Evolutionary conservation across 2,329 filamentous ascomycete species (phyloP).

Genomic region (Cercospora citrullina): DNA sequence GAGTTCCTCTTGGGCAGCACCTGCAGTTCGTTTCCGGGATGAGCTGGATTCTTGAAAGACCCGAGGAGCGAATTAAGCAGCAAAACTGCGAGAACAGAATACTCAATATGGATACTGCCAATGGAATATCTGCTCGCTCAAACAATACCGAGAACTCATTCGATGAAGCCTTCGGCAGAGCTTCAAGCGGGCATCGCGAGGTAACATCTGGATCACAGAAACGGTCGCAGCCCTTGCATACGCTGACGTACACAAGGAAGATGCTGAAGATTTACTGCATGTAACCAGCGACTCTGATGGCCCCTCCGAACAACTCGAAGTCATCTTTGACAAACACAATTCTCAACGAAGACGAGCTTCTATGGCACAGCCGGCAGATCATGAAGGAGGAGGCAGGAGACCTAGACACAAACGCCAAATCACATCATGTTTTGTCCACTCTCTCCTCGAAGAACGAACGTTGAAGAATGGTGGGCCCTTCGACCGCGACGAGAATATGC

Average conservation of each 20-base stretch:
- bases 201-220: constrained; percentile 3
- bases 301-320: constrained; percentile 45
- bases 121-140: neutral
- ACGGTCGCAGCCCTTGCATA: constrained; percentile 1
- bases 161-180: constrained; percentile 11
- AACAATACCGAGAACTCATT: constrained; percentile 4
- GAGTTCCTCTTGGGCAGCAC: neutral
- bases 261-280: constrained; percentile 13
- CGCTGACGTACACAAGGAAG: constrained; percentile 19
- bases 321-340: constrained; percentile 56
- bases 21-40: neutral
- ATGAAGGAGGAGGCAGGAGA: constrained; percentile 32
- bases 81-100: constrained; percentile 6
- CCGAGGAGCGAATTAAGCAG: constrained; percentile 1
- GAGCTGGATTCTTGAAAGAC: constrained; percentile 6
- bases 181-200: constrained; percentile 16
- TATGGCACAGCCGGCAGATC: constrained; percentile 35
- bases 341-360: constrained; percentile 62
- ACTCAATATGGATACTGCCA: constrained; percentile 12
- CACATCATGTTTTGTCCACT: constrained; percentile 64
- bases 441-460: constrained; percentile 53
- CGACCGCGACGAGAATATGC: constrained; percentile 18
- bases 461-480: constrained; percentile 33
- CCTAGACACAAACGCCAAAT: constrained; percentile 41
- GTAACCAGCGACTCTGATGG: constrained; percentile 35